These are phyloP conservation scores for Solanum rostratum DNA, from an alignment of 257 asterid genomes.

Conservation along the genomic window DNA sequence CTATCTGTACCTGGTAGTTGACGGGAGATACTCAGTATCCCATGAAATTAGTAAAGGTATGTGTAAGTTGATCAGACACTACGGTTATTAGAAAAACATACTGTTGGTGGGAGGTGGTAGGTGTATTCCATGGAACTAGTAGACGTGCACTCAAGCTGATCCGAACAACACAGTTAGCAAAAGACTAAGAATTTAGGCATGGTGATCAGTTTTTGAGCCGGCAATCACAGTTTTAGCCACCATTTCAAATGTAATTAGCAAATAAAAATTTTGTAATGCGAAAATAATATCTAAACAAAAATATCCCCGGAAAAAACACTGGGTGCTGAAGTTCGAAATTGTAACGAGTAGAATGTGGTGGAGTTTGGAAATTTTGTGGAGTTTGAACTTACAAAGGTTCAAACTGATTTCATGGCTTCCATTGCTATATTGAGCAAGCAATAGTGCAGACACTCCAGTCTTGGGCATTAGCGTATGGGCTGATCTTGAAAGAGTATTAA, in stretches of 20 bases:
- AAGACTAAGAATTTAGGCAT: too few relatives aligned
- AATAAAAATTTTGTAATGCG: background rate
- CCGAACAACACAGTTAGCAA: too few relatives aligned
- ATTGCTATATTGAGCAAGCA: conserved; percentile 59
- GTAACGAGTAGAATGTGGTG: background rate
- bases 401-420: conserved; percentile 60
- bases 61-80: too few relatives aligned
- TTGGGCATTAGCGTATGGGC: conserved; percentile 43
- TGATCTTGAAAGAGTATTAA: conserved; percentile 38
- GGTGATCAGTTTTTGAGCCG: too few relatives aligned
- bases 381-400: background rate
- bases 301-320: background rate
- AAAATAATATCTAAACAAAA: background rate
- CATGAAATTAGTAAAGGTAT: fast-evolving
- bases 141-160: too few relatives aligned
- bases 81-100: too few relatives aligned
- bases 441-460: conserved; percentile 57
- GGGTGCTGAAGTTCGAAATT: background rate
- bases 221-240: background rate
- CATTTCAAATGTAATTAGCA: background rate
- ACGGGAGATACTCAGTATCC: too few relatives aligned
- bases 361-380: background rate
- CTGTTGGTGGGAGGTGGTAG: too few relatives aligned
- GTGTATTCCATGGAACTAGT: too few relatives aligned
- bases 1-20: too few relatives aligned